Conservation (phyloP, 2,329 filamentous ascomycete species). For the Fusarium dlaminii region DNA sequence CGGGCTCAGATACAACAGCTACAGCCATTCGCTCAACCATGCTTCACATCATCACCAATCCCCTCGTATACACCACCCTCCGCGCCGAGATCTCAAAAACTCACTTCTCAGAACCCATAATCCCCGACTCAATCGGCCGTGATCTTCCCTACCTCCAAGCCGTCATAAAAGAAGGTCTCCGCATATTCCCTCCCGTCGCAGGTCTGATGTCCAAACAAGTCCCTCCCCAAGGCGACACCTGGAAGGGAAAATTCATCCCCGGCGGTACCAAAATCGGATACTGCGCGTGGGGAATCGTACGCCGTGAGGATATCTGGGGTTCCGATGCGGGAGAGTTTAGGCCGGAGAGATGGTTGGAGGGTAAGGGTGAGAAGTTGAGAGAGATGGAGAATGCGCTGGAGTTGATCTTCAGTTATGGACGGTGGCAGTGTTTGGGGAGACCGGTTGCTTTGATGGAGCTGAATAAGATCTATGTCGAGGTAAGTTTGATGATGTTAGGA, state of each 20-base stretch:
- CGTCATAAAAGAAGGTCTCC: slow-evolving; percentile 59
- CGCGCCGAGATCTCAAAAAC: slow-evolving; percentile 43
- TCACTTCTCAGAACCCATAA: slow-evolving; percentile 31
- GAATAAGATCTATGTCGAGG: slow-evolving; percentile 54
- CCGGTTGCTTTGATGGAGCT: slow-evolving; percentile 52
- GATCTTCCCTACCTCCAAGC: slow-evolving; percentile 57
- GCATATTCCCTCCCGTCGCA: slow-evolving; percentile 50
- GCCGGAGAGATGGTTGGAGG: slow-evolving; percentile 52
- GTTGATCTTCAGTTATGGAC: slow-evolving; percentile 52
- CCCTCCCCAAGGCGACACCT: slow-evolving; percentile 44
- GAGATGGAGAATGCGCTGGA: slow-evolving; percentile 51
- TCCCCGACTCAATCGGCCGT: slow-evolving; percentile 48
- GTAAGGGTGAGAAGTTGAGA: slow-evolving; percentile 41
- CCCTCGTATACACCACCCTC: slow-evolving; percentile 56
- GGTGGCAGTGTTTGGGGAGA: slow-evolving; percentile 52
- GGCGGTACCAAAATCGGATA: slow-evolving; percentile 47
- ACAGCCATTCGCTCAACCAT: slow-evolving; percentile 63
- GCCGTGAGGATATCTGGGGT: slow-evolving; percentile 48
- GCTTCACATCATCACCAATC: slow-evolving; percentile 62
- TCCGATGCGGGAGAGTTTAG: slow-evolving; percentile 47
- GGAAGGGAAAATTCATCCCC: slow-evolving; percentile 46
- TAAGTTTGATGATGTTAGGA: neutral
- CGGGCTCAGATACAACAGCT: slow-evolving; percentile 67
- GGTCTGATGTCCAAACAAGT: slow-evolving; percentile 51
- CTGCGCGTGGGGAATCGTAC: slow-evolving; percentile 49